phyloP scores from a whole-genome alignment of 345 rosid genomes.

The Salix brachista region DNA sequence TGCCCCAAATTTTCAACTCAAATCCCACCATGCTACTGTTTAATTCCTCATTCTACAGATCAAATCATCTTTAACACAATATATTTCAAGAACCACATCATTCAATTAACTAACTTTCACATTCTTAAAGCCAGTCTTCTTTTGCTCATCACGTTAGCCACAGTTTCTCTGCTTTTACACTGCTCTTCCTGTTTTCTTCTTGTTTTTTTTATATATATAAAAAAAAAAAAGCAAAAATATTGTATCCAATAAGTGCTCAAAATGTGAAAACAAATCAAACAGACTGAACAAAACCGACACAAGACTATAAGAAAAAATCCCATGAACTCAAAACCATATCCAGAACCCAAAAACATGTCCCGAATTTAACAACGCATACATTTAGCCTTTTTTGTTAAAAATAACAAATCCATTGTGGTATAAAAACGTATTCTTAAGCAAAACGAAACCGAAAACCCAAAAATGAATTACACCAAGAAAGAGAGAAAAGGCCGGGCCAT shows the following conservation, averaged over 20 bases:
- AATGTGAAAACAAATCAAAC: neutral
- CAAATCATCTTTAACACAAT: neutral
- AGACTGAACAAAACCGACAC: neutral
- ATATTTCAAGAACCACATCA: neutral
- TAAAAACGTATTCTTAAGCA: neutral
- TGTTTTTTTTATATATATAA: neutral
- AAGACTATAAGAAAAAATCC: neutral
- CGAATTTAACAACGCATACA: slow-evolving; percentile 6
- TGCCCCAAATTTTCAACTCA: neutral
- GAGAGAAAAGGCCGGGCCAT: neutral
- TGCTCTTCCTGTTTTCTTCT: neutral
- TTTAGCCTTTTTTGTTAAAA: neutral
- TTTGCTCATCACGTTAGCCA: neutral
- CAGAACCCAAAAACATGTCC: neutral
- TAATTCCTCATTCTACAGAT: neutral
- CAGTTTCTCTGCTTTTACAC: neutral
- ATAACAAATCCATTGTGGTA: neutral
- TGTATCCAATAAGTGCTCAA: neutral
- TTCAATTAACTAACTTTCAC: neutral
- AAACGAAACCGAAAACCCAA: neutral
- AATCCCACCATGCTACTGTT: neutral
- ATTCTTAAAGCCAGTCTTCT: slow-evolving; percentile 3
- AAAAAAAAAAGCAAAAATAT: no score
- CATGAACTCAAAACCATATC: neutral
- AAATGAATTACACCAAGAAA: neutral